Conservation (phyloP, 2,329 filamentous ascomycete genomes). For the Penicillium psychrosexuale region DNA sequence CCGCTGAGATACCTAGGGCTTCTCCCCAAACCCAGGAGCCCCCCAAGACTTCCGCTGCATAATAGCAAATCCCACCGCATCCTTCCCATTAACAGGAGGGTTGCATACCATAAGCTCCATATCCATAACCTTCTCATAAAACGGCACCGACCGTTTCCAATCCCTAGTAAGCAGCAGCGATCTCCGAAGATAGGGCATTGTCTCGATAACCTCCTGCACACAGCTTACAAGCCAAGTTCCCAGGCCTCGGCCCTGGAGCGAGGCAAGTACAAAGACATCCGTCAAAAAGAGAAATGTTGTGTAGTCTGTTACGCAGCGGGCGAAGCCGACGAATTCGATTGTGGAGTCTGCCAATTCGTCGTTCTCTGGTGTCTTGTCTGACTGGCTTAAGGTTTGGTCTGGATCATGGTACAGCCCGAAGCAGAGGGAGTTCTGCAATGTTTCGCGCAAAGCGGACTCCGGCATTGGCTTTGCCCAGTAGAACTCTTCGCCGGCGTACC, state of each 20-base stretch:
- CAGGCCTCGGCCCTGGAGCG: constrained; percentile 6
- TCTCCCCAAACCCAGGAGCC: background rate
- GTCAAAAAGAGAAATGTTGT: constrained; percentile 14
- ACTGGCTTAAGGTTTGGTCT: background rate
- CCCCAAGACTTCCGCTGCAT: constrained; percentile 4
- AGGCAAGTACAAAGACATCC: constrained; percentile 9
- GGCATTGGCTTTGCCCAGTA: constrained; percentile 10
- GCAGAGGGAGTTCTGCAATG: constrained; percentile 3
- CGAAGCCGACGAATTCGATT: constrained; percentile 10
- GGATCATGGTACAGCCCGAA: constrained; percentile 1
- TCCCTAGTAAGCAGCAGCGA: constrained; percentile 10
- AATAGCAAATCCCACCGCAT: background rate
- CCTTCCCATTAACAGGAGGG: background rate
- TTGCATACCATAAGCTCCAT: background rate
- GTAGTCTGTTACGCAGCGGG: constrained; percentile 10
- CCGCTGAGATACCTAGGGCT: background rate
- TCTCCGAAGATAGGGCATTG: constrained; percentile 12
- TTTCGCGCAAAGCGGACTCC: background rate
- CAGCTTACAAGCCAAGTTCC: constrained; percentile 16
- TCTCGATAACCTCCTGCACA: constrained; percentile 10
- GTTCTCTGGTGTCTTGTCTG: background rate
- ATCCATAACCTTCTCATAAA: constrained; percentile 4
- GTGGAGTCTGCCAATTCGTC: background rate
- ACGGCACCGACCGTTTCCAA: constrained; percentile 8
- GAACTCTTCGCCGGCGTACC: constrained; percentile 7